A percentile compares a stretch with the other conserved stretches of the same genome.
phyloP scores from a whole-genome alignment of 2,329 filamentous ascomycete genomes.

The Thelonectria olida region DNA sequence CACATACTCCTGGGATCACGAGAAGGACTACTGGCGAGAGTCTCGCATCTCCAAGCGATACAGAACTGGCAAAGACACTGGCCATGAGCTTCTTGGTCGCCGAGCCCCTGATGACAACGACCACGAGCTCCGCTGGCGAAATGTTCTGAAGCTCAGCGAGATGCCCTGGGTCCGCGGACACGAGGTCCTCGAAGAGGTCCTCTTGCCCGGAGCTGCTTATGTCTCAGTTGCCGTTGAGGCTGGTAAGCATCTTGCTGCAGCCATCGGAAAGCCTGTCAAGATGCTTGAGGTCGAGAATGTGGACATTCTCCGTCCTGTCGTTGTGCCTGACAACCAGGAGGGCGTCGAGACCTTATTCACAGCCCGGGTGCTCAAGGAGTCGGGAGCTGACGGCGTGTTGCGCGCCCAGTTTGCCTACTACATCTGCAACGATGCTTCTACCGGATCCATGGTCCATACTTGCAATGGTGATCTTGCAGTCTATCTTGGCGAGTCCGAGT shows the following conservation, averaged over 20 bases:
- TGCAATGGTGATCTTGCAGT: slow-evolving; percentile 20
- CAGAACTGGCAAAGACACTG: slow-evolving; percentile 9
- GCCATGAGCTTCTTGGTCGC: slow-evolving; percentile 15
- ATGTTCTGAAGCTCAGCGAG: slow-evolving; percentile 16
- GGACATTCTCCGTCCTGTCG: slow-evolving; percentile 20
- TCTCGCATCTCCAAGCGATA: slow-evolving; percentile 12
- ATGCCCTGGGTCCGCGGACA: slow-evolving; percentile 18
- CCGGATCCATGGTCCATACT: slow-evolving; percentile 19
- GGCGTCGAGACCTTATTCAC: slow-evolving; percentile 24
- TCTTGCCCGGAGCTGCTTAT: slow-evolving; percentile 20
- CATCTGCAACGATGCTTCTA: slow-evolving; percentile 16
- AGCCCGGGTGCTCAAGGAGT: background rate
- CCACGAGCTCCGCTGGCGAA: slow-evolving; percentile 16
- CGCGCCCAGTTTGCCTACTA: slow-evolving; percentile 21
- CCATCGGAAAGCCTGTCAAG: background rate
- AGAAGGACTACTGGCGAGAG: slow-evolving; percentile 10
- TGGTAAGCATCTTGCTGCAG: slow-evolving; percentile 11
- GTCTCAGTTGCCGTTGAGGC: slow-evolving; percentile 18
- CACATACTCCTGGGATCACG: slow-evolving; percentile 17
- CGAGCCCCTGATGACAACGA: slow-evolving; percentile 17
- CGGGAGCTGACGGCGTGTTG: slow-evolving; percentile 6
- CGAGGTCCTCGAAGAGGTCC: slow-evolving; percentile 15
- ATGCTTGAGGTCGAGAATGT: slow-evolving; percentile 23
- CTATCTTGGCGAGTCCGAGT: slow-evolving; percentile 1
- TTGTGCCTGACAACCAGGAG: slow-evolving; percentile 22